Evolutionary conservation across 345 rosid species (phyloP), one percentile per base, ranked within the genome.

Genomic region (Gossypium turneri): DNA sequence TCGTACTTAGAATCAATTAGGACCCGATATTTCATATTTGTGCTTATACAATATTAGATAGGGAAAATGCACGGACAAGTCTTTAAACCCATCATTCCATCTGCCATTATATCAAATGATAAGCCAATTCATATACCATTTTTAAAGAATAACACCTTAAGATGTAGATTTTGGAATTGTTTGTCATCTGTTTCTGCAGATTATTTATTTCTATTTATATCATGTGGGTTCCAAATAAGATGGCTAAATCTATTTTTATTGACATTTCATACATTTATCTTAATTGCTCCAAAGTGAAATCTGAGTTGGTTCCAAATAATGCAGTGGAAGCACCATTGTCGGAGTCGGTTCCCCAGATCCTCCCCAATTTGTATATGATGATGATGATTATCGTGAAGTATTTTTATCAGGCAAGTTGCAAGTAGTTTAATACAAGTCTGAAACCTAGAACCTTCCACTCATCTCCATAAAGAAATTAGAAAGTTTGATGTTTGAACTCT

Each of bases 311-410:
- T 29, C 38, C 38, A 4, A 29, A 29, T 29, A 29, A 29, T 75
- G 75, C 82, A 95, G 96, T 75, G 99, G 99, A 79, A 95, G 98
- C 87, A 93, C 98, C 67, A 91, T 95, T 38, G 92, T 95, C 45
- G 98, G 96, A 60, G 83, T 95, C 43, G 98, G 98, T 81, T 95
- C 96, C 53, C 97, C 94, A 19, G 98, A 95, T 80, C 97, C 99
- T 66, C 99, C 96, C 0, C 96, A 86, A 59, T 93, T 93, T 76
- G 58, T 95, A 59, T 90, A 93, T 16, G 88, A 95, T 59, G 96
- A 95, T 0, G 92, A 87, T 15, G 94, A 88, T n/a, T 90, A 93
- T 80, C 75, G 77, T 72, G 90, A 95, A 47, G 94, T 91, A 38
- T 95, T 93, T 82, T 77, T 91, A 79, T 90, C 98, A 77, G 97